Conservation (phyloP, 2,329 filamentous ascomycete species). For the Diplodia seriata region DNA sequence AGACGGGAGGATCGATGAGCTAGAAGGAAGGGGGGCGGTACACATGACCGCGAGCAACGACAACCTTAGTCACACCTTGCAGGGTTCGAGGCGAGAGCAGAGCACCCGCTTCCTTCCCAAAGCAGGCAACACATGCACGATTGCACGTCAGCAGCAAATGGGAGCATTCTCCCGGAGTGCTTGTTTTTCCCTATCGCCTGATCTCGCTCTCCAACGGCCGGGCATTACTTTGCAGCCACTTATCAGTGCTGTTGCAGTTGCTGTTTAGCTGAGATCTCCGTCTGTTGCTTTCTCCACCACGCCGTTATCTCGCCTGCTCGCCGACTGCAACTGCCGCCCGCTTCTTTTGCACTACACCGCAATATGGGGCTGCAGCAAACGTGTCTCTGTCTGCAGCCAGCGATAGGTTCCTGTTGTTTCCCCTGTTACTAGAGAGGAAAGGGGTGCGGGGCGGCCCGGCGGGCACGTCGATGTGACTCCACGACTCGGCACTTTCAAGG, state of each 20-base stretch:
- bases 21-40: slow-evolving; percentile 9
- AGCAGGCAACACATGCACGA: slow-evolving; percentile 17
- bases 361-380: background rate
- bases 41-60: slow-evolving; percentile 9
- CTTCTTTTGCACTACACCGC: slow-evolving; percentile 20
- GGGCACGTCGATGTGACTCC: background rate
- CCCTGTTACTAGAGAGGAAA: background rate
- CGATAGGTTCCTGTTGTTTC: slow-evolving; percentile 2
- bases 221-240: background rate
- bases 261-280: background rate
- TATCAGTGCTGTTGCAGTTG: slow-evolving; percentile 15
- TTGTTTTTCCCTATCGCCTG: background rate
- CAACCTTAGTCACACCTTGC: background rate
- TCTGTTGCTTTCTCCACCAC: slow-evolving; percentile 7
- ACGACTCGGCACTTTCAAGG: slow-evolving; percentile 11
- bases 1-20: background rate
- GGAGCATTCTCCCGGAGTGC: background rate
- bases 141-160: slow-evolving; percentile 15
- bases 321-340: background rate
- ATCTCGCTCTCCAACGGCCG: slow-evolving; percentile 3
- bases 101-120: slow-evolving; percentile 17
- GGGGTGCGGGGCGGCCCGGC: slow-evolving; percentile 24
- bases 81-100: slow-evolving; percentile 13
- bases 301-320: slow-evolving; percentile 12
- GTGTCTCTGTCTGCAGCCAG: slow-evolving; percentile 7